phyloP scores from a whole-genome alignment of 78 protist genomes.

The Planoprotostelium fungivorum region DNA sequence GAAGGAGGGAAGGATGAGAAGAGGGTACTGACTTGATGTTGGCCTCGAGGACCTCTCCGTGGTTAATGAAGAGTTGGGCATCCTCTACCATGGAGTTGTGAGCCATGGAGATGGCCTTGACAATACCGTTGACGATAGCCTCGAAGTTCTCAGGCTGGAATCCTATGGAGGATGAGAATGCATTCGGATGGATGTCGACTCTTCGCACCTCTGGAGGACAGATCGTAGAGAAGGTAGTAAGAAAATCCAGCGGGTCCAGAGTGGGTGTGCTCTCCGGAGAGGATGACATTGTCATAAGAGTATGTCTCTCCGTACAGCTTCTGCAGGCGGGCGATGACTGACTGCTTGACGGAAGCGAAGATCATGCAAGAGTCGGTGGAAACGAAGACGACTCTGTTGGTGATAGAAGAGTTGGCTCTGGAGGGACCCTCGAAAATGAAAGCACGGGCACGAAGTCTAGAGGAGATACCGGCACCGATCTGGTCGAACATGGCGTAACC shows the following conservation, averaged over 20 bases:
- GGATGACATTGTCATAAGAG: conserved; percentile 37
- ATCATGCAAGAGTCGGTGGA: conserved; percentile 60
- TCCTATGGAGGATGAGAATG: conserved; percentile 20
- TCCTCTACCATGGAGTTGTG: conserved; percentile 36
- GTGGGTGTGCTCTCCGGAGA: conserved; percentile 76
- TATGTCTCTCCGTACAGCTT: conserved; percentile 23
- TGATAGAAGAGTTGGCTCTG: background rate
- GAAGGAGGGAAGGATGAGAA: background rate
- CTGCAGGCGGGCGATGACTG: conserved; percentile 25
- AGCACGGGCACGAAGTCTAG: conserved; percentile 54
- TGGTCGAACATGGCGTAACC: conserved; percentile 64
- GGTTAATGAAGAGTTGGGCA: conserved; percentile 7
- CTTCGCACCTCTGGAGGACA: conserved; percentile 28
- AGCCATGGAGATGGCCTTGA: conserved; percentile 53
- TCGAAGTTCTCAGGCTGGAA: conserved; percentile 55
- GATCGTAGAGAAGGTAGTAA: conserved; percentile 58
- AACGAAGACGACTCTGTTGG: conserved; percentile 48
- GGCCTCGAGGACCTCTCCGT: conserved; percentile 34
- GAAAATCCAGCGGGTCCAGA: conserved; percentile 75
- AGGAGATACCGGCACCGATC: conserved; percentile 42
- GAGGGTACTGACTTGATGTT: conserved; percentile 42
- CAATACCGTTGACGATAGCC: conserved; percentile 62
- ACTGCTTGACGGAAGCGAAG: conserved; percentile 32
- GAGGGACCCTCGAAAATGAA: conserved; percentile 34
- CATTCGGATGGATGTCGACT: background rate